A percentile compares a stretch with the other conserved stretches of the same genome.
phyloP scores from a whole-genome alignment of 306 rosid genomes.

The Prunus mira region DNA sequence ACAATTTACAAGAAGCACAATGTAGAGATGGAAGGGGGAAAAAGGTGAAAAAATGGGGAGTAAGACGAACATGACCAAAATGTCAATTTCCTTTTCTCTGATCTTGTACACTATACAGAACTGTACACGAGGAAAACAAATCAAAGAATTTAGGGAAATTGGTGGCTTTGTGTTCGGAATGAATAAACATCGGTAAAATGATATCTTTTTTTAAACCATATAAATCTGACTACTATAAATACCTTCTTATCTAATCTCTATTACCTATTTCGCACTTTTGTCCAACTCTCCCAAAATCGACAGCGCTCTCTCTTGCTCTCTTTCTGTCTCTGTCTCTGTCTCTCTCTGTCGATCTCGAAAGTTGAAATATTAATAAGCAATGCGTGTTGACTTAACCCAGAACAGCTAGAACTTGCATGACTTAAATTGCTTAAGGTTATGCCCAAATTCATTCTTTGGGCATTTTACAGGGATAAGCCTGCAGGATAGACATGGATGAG shows the following conservation, averaged over 20 bases:
- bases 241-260: no score
- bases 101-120: slow-evolving; percentile 38
- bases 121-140: slow-evolving; percentile 34
- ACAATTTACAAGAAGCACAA: background rate
- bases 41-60: background rate
- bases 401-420: background rate
- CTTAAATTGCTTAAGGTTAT: background rate
- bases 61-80: background rate
- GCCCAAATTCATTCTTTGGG: background rate
- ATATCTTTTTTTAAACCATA: no score
- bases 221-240: no score
- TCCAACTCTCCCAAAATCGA: no score
- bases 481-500: background rate
- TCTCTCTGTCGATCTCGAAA: background rate
- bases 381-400: background rate
- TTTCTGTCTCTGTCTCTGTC: no score
- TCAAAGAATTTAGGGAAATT: slow-evolving; percentile 36
- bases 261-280: no score
- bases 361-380: background rate
- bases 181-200: no score
- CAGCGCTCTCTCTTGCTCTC: no score
- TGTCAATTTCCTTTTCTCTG: background rate
- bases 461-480: background rate
- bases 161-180: no score
- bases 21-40: background rate